Conservation (phyloP, 306 rosid genomes). For the Fagus crenata region DNA sequence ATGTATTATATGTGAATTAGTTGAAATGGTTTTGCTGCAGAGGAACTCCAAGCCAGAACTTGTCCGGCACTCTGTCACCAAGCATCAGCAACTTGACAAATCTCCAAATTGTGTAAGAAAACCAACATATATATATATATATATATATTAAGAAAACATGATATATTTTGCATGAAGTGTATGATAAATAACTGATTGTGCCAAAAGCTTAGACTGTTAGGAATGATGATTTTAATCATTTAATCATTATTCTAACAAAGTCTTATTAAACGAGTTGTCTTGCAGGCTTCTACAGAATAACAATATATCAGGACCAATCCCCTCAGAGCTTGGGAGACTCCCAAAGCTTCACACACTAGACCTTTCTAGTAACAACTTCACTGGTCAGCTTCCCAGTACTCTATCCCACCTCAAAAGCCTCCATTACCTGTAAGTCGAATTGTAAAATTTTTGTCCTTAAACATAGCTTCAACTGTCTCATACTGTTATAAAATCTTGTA, state of each 20-base stretch:
- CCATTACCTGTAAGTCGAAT: conserved; percentile 67
- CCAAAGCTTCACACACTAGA: conserved; percentile 76
- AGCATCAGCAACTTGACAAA: conserved; percentile 80
- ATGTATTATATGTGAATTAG: not conserved
- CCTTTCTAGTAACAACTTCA: conserved; percentile 81
- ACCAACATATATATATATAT: not conserved
- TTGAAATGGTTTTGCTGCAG: conserved; percentile 41
- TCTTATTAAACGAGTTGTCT: not conserved
- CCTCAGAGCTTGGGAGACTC: conserved; percentile 73
- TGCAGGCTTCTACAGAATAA: conserved; percentile 78
- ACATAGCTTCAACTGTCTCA: not conserved
- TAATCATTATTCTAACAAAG: no score
- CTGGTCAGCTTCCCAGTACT: conserved; percentile 68
- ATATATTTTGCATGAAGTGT: not conserved
- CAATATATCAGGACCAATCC: conserved; percentile 75
- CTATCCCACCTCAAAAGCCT: conserved; percentile 66
- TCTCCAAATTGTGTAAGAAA: conserved; percentile 70
- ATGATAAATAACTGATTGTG: no score
- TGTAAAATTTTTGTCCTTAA: not conserved
- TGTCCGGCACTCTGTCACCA: conserved; percentile 84
- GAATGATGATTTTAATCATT: no score
- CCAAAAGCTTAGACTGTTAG: no score
- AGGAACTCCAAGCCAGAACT: conserved; percentile 75
- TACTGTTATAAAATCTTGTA: conserved; percentile 19
- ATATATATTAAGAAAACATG: not conserved